A percentile compares a stretch with the other conserved stretches of the same genome.
These are phyloP conservation scores for Catenaria anguillulae DNA, from an alignment of 371 early-diverging fungal species.

Conservation along the genomic window DNA sequence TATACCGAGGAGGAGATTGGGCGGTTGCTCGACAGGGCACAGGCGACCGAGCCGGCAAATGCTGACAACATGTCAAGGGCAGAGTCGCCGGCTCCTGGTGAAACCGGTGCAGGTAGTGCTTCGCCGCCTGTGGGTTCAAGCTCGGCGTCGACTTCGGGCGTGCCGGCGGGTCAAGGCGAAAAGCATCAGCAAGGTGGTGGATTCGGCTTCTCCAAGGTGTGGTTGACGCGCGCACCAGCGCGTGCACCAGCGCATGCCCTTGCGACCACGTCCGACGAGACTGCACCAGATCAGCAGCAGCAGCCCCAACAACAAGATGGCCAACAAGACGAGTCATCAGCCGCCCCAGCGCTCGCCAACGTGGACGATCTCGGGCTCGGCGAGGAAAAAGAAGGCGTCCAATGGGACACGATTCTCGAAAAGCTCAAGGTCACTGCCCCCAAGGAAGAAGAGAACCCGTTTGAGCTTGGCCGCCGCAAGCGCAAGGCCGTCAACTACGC, in stretches of 20 bases:
- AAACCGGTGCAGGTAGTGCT: conserved; percentile 9
- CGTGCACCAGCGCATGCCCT: too few species aligned
- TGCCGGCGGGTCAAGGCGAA: conserved; percentile 3
- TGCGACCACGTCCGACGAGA: too few species aligned
- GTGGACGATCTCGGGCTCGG: neutral
- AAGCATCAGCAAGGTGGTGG: conserved; percentile 29
- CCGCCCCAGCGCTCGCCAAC: neutral
- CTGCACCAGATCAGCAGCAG: too few species aligned
- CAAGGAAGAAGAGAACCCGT: neutral
- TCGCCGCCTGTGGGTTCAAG: too few species aligned
- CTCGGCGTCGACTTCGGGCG: neutral
- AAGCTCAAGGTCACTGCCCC: neutral
- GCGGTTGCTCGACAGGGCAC: conserved; percentile 6
- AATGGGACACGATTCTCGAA: neutral
- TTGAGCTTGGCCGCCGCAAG: neutral
- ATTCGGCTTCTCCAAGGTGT: conserved; percentile 23
- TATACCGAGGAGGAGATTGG: conserved; percentile 20
- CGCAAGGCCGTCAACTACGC: neutral
- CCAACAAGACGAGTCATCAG: too few species aligned
- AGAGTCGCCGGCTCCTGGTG: too few species aligned
- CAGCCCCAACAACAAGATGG: too few species aligned
- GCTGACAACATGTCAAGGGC: too few species aligned
- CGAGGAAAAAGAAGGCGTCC: neutral
- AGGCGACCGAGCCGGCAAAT: neutral
- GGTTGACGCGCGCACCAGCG: too few species aligned